These are phyloP conservation scores for Gaultheria prostrata DNA, from an alignment of 148 eudicot genomes.

Conservation along the genomic window DNA sequence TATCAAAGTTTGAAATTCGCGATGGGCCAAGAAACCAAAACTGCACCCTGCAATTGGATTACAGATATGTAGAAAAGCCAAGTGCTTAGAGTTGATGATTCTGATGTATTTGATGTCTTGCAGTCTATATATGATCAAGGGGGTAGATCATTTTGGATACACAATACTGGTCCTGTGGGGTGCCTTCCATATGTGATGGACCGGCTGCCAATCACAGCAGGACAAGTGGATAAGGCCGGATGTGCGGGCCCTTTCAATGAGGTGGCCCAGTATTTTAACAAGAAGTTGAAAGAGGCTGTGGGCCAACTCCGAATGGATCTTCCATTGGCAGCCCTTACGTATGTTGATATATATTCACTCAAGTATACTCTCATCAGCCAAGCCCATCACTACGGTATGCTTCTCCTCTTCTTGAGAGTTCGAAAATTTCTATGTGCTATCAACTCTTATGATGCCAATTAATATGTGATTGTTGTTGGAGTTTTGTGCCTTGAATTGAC, in stretches of 20 bases:
- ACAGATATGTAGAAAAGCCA: not conserved
- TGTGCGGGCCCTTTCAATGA: slow-evolving; percentile 62
- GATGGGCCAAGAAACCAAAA: not conserved
- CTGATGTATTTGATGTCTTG: not conserved
- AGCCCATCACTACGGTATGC: slow-evolving; percentile 52
- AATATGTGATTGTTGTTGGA: too few species aligned
- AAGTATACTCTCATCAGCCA: slow-evolving; percentile 65
- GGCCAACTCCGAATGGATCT: slow-evolving; percentile 46
- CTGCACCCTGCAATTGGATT: not conserved
- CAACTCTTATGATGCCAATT: not conserved
- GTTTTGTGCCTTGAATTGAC: too few species aligned
- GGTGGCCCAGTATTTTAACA: slow-evolving; percentile 68
- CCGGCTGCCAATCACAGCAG: slow-evolving; percentile 40
- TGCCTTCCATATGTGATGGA: slow-evolving; percentile 79
- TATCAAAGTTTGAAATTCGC: not conserved
- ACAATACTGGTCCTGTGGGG: slow-evolving; percentile 89
- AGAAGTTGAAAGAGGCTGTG: slow-evolving; percentile 50
- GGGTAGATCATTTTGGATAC: slow-evolving; percentile 91
- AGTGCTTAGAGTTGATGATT: not conserved
- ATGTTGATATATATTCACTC: slow-evolving; percentile 72
- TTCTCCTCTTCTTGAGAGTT: not conserved
- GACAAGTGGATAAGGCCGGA: slow-evolving; percentile 57
- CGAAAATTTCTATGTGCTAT: not conserved
- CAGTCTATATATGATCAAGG: slow-evolving; percentile 52
- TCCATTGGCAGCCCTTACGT: slow-evolving; percentile 60